Base-by-base conservation (phyloP, 31 red algal species). In the Endocladia muricata region DNA sequence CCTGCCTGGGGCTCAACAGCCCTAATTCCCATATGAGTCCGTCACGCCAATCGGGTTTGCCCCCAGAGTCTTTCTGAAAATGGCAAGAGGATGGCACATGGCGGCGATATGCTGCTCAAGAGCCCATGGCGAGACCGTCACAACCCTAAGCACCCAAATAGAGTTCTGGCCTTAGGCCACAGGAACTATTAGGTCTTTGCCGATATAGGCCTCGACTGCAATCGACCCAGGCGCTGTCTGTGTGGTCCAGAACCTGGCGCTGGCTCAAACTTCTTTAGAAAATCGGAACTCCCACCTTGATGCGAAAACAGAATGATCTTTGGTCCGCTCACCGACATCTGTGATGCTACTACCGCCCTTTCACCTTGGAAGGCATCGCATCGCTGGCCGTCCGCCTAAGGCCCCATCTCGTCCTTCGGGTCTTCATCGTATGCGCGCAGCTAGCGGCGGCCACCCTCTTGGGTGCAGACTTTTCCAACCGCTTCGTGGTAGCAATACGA, bases 161-260 rank as follows among this genome's bases (percentile, higher is more conserved):
- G 39, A 61, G 37, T 69, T 3, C 58, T 52, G 39, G 77, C 70
- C 17, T 69, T 81, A 34, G 47, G 51, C 37, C 42, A 44, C 15
- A 2, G 68, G 3, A 83, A 83, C 23, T 83, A 83, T 23, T 74
- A 74, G 39, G 34, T 83, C 21, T 64, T 39, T 61, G 67, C 67
- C 26, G 58, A 74, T 28, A 15, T 74, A 33, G 78, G 63, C 56
- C 56, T 61, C 3, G 44, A 55, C 54, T 15, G 44, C 30, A 34
- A 35, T 37, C 57, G 39, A n/a, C 55, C 37, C 21, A 8, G 44
- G 3, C n/a, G 51, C 15, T 3, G 42, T 2, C 40, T 83, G 2
- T 31, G 48, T 33, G 55, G 68, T 41, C 47, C 68, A 28, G 70
- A 83, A 40, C 73, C 60, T 32, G 59, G 82, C 3, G 40, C 70